Evolutionary conservation across 2,329 filamentous ascomycete species (phyloP).

Genomic region (Trichothecium sympodiale): DNA sequence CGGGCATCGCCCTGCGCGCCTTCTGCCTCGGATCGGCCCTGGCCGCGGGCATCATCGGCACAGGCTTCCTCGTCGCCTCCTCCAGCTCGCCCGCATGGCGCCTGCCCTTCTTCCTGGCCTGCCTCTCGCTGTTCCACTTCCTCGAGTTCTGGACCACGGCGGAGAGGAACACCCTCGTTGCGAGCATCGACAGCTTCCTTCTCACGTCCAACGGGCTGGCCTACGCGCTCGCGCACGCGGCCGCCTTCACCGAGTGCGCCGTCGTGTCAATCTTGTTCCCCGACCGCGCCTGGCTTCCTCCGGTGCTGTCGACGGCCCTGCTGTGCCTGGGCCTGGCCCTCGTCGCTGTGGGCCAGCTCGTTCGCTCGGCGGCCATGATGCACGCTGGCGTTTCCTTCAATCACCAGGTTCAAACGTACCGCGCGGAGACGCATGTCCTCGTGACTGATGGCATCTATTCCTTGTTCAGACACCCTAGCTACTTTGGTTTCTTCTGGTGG

Average conservation of each 20-base stretch:
- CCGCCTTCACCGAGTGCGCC: conserved; percentile 64
- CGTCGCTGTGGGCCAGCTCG: conserved; percentile 58
- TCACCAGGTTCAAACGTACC: conserved; percentile 66
- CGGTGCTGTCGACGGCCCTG: conserved; percentile 23
- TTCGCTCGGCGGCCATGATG: conserved; percentile 76
- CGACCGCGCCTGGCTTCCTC: conserved; percentile 30
- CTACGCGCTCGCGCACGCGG: conserved; percentile 73
- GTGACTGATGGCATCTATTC: conserved; percentile 75
- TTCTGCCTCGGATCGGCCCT: conserved; percentile 40
- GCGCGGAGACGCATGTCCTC: conserved; percentile 59
- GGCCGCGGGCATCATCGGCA: conserved; percentile 21
- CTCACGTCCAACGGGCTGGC: conserved; percentile 73
- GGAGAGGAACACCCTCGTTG: conserved; percentile 65
- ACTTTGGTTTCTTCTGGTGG: conserved; percentile 99
- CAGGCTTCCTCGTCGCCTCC: conserved; percentile 18
- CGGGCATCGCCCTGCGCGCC: conserved; percentile 47
- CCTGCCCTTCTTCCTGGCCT: conserved; percentile 52
- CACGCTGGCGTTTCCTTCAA: conserved; percentile 89
- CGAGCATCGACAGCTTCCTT: conserved; percentile 66
- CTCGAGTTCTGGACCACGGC: conserved; percentile 93
- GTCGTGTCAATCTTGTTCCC: conserved; percentile 48
- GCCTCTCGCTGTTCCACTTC: conserved; percentile 80
- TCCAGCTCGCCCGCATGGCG: conserved; percentile 43
- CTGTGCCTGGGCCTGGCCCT: conserved; percentile 50
- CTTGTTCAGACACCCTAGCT: conserved; percentile 72